A percentile compares a stretch with the other conserved stretches of the same genome.
Evolutionary conservation across 345 rosid genomes (phyloP).

Genomic region (Citrus inodora): DNA sequence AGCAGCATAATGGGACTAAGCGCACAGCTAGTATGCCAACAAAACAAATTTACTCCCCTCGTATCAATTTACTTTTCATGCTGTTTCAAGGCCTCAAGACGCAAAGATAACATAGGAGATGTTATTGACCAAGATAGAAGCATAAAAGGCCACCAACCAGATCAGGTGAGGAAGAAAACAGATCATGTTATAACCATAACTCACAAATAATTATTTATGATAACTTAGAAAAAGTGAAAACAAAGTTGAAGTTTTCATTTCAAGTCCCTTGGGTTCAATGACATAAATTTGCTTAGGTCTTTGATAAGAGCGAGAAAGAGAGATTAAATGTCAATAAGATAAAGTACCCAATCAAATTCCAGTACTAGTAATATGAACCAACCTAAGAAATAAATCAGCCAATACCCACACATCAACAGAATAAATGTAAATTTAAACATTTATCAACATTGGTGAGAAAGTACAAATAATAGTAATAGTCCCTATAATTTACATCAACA

Average conservation of each 20-base stretch:
- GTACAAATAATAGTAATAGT: not conserved
- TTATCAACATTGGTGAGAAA: not conserved
- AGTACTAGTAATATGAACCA: not conserved
- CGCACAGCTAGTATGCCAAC: not conserved
- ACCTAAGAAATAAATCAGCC: not conserved
- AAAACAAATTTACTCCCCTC: not conserved
- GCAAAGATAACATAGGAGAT: not conserved
- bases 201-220: not conserved
- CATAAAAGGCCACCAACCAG: not conserved
- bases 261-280: not conserved
- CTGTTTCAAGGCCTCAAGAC: not conserved
- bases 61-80: not conserved
- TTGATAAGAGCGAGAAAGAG: not conserved
- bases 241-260: not conserved
- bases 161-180: not conserved
- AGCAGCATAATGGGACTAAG: not conserved
- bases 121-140: not conserved
- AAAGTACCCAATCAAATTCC: not conserved
- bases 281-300: not conserved
- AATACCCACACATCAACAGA: not conserved
- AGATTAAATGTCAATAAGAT: not conserved
- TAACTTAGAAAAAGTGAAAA: not conserved
- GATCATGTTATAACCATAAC: not conserved
- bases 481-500: not conserved
- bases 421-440: not conserved